A percentile compares a stretch with the other conserved stretches of the same genome.
phyloP scores from a whole-genome alignment of 208 protist species.

The Wallacemonas sp. region DNA sequence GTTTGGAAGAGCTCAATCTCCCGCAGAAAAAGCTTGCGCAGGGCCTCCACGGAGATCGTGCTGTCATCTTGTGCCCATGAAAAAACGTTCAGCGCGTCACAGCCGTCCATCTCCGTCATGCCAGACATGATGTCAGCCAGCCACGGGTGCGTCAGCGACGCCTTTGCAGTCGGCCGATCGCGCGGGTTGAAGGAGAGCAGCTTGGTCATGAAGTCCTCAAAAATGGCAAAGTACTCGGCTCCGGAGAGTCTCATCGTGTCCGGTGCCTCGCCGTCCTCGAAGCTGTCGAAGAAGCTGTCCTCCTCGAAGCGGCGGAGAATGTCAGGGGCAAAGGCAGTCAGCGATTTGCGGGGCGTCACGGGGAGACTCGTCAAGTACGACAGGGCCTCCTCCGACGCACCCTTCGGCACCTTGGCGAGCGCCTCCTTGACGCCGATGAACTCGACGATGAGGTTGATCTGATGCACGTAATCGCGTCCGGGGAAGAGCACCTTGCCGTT shows the following conservation, averaged over 20 bases:
- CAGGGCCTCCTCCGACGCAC: slow-evolving; percentile 66
- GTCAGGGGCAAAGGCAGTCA: slow-evolving; percentile 55
- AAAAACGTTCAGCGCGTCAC: slow-evolving; percentile 43
- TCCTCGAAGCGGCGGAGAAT: slow-evolving; percentile 52
- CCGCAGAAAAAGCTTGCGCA: slow-evolving; percentile 62
- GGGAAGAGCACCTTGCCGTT: slow-evolving; percentile 81
- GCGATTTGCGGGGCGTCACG: slow-evolving; percentile 40
- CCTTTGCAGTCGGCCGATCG: slow-evolving; percentile 92
- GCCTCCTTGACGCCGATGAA: slow-evolving; percentile 73
- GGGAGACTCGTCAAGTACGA: slow-evolving; percentile 66
- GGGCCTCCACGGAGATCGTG: slow-evolving; percentile 36
- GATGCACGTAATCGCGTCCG: slow-evolving; percentile 87
- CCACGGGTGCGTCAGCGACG: slow-evolving; percentile 90
- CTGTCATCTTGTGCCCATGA: slow-evolving; percentile 51
- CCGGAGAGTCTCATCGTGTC: slow-evolving; percentile 14
- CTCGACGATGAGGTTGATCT: slow-evolving; percentile 82
- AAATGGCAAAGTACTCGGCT: slow-evolving; percentile 57
- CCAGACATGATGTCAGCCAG: slow-evolving; percentile 51
- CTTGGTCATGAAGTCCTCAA: slow-evolving; percentile 86
- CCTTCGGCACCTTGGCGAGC: slow-evolving; percentile 69
- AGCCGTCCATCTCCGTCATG: slow-evolving; percentile 41
- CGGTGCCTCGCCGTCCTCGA: slow-evolving; percentile 32
- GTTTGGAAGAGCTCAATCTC: slow-evolving; percentile 57
- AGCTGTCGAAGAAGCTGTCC: slow-evolving; percentile 47
- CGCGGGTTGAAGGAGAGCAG: slow-evolving; percentile 94